Conservation (phyloP, 2,329 filamentous ascomycete species). For the Lasiodiplodia gonubiensis region DNA sequence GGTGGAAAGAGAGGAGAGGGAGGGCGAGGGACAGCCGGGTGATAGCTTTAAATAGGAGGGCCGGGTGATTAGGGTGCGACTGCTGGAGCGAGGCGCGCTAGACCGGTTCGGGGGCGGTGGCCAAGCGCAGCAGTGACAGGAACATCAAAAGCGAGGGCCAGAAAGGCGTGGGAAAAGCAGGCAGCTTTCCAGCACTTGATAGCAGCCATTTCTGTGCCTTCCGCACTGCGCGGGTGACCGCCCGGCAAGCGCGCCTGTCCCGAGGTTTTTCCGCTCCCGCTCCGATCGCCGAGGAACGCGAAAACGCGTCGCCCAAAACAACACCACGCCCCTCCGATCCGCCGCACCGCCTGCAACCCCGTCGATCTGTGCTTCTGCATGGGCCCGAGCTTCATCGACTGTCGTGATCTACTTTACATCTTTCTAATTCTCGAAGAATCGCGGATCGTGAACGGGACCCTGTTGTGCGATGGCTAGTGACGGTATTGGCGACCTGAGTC, state of each 20-base stretch:
- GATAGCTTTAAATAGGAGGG: conserved; percentile 40
- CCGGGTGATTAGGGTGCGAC: conserved; percentile 37
- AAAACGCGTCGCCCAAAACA: conserved; percentile 13
- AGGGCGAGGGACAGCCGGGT: conserved; percentile 37
- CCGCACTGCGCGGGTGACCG: conserved; percentile 18
- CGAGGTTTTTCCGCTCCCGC: background rate
- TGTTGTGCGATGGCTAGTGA: too few relatives aligned
- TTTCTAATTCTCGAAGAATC: background rate
- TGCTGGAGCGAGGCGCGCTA: conserved; percentile 25
- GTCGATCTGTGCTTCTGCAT: too few relatives aligned
- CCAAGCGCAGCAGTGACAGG: conserved; percentile 22
- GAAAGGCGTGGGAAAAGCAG: conserved; percentile 24
- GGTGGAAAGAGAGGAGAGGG: conserved; percentile 33
- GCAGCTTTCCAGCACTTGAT: conserved; percentile 24
- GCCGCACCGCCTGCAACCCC: background rate
- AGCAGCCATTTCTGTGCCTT: conserved; percentile 11
- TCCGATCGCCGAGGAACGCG: conserved; percentile 16
- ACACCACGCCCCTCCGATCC: background rate
- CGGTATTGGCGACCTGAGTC: too few relatives aligned
- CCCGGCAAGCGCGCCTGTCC: background rate
- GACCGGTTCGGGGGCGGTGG: conserved; percentile 20
- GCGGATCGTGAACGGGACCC: too few relatives aligned
- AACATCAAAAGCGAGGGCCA: conserved; percentile 25
- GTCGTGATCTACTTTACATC: background rate
- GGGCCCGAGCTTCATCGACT: background rate